Base-by-base conservation (phyloP, 2,329 filamentous ascomycete genomes). In the Diplodia corticola region DNA sequence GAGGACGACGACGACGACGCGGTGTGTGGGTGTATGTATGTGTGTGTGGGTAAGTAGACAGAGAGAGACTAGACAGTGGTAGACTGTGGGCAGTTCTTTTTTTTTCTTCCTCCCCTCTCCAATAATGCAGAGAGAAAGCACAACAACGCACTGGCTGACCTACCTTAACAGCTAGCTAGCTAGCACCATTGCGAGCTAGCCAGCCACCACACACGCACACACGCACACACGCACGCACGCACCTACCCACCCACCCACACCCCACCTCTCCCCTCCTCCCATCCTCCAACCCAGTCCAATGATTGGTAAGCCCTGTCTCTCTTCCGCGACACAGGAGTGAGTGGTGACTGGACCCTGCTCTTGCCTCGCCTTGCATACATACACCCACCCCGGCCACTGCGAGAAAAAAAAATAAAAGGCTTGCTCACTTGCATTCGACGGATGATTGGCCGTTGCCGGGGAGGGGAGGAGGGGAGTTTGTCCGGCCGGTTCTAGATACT, bases 261-360 rank as follows among this genome's bases (percentile, higher is more conserved):
- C 28, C 10, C 28, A 7, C 28, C 28, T 30, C 17, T 24, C 7
- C 54, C 22, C 54, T 59, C 54, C 15, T n/a, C 6, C 10, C 28
- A 28, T 59, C 57, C 33, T 24, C 40, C 28, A 24, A 44, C 30
- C 30, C n/a, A 49, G 9, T 24, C 10, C 57, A 61, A 49, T 59
- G 57, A 49, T 61, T 61, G 44, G 57, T 61, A 61, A 61, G 57
- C 57, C 48, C 44, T 44, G 6, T n/a, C 35, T 44, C 37, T 44
- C 28, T 30, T 3, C 5, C 12, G 22, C 9, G 51, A 35, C 20
- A 37, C 17, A 48, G 20, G 22, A 37, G 7, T 12, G 24, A 9
- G 12, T 13, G 30, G 37, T n/a, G n/a, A n/a, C n/a, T n/a, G n/a
- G n/a, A n/a, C n/a, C n/a, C n/a, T n/a, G n/a, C n/a, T n/a, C n/a